Base-by-base conservation (phyloP, 2,329 filamentous ascomycete genomes). In the Fusarium sp. region DNA sequence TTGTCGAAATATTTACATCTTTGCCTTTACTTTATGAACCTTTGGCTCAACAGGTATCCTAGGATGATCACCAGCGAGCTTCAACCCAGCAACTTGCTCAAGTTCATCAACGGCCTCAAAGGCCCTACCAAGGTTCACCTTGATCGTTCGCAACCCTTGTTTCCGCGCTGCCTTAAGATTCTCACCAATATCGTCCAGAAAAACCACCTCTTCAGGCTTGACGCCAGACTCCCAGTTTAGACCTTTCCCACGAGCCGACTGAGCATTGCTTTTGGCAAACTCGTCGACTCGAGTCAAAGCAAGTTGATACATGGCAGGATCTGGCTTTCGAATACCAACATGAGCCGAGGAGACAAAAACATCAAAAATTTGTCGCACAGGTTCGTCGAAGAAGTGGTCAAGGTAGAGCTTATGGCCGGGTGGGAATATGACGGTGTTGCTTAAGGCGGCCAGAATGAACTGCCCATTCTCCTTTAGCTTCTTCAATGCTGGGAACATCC, bases 121-220 rank as follows among this genome's bases (percentile, higher is more conserved):
- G 2, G 92, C 88, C 77, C 86, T 88, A 3, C 94, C 94, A 28
- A 98, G 80, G 10, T 87, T 83, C 2, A 98, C 96, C 79, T 95
- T 97, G 68, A 98, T 86, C 0, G 95, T 98, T 56, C 85, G 80
- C 77, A 98, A 90, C 0, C 95, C 95, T 22, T 89, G 82, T 48
- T 84, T 85, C 79, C 85, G 92, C 1, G 89, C 96, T 44, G 86
- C 90, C 82, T 94, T 96, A 59, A 98, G 79, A 77, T 99, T 99
- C 79, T 94, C 90, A 3, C 96, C 96, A 77, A 99, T 97, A 73
- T 97, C 94, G 77, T 97, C 96, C 49, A 97, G 80, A 76, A 99
- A 99, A 6, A 97, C 80, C 44, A 97, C 83, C 56, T 97, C 93
- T 1, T 81, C 81, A 0, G 90, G 81, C 56, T 81, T 78, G 10